Evolutionary conservation across 768 basidiomycete genomes (phyloP).

Genomic region (Xerocomus brunneocitrinus): DNA sequence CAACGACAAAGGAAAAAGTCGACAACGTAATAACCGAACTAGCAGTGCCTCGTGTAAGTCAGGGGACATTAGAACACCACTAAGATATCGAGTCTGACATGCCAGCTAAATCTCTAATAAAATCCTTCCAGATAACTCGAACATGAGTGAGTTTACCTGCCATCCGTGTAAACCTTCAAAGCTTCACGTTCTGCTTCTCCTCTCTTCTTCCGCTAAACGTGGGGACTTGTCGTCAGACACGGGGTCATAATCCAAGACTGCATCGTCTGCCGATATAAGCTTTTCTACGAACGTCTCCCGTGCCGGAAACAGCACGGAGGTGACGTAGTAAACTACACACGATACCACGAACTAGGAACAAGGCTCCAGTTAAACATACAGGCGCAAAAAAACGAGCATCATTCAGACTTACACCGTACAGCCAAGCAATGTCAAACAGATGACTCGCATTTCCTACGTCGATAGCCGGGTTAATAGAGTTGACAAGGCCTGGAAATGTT

Average conservation of each 20-base stretch:
- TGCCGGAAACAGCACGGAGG: conserved; percentile 29
- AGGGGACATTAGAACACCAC: too few species aligned
- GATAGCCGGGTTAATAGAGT: conserved; percentile 65
- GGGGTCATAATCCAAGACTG: not conserved
- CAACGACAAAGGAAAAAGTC: conserved; percentile 15
- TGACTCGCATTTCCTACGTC: conserved; percentile 53
- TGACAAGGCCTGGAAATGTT: conserved; percentile 71
- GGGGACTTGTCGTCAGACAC: not conserved
- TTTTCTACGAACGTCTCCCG: conserved; percentile 26
- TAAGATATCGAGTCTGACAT: too few species aligned
- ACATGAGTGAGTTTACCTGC: too few species aligned
- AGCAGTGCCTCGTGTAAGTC: too few species aligned
- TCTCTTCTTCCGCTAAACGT: not conserved
- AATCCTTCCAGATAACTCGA: not conserved
- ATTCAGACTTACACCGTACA: conserved; percentile 54
- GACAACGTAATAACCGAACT: too few species aligned
- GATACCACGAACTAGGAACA: conserved; percentile 24
- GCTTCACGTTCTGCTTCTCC: not conserved
- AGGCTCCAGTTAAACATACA: not conserved
- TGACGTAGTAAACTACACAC: conserved; percentile 27
- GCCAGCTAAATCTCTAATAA: not conserved
- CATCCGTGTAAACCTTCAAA: too few species aligned
- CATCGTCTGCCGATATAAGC: conserved; percentile 28
- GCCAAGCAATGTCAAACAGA: conserved; percentile 71
- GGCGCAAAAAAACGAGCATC: not conserved